phyloP scores from a whole-genome alignment of 2,329 filamentous ascomycete genomes.

The Microdochium trichocladiopsis region DNA sequence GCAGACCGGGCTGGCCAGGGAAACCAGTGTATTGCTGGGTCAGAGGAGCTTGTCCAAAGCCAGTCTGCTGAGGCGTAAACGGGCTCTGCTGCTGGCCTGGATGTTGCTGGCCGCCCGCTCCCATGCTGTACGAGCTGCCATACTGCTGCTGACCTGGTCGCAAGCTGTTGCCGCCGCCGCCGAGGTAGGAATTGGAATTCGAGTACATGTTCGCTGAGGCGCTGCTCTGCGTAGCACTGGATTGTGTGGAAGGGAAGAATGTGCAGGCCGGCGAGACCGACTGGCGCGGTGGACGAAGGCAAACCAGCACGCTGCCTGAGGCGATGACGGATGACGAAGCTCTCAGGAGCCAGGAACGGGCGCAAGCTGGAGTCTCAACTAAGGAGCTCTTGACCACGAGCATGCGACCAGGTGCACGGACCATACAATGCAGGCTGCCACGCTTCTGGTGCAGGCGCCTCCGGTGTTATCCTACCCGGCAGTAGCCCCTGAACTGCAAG shows the following conservation, averaged over 20 bases:
- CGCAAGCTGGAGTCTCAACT: background rate
- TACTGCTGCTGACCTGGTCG: slow-evolving; percentile 60
- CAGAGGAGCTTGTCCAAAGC: slow-evolving; percentile 47
- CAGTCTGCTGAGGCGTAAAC: slow-evolving; percentile 54
- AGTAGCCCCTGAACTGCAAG: background rate
- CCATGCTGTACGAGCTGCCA: slow-evolving; percentile 41
- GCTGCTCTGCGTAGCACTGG: background rate
- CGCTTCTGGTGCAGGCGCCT: background rate
- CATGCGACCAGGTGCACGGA: background rate
- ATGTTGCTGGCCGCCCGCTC: slow-evolving; percentile 24
- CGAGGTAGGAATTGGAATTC: slow-evolving; percentile 78
- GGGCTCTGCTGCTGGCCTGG: slow-evolving; percentile 41
- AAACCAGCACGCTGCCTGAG: background rate
- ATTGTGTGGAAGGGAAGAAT: background rate
- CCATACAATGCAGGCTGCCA: background rate
- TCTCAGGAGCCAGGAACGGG: background rate
- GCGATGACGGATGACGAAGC: slow-evolving; percentile 1
- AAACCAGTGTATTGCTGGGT: slow-evolving; percentile 57
- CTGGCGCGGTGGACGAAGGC: background rate
- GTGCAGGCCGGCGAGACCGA: background rate
- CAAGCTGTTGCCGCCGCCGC: slow-evolving; percentile 63
- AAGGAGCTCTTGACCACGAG: background rate
- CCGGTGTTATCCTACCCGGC: background rate
- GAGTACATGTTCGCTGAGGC: slow-evolving; percentile 64
- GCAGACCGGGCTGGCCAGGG: slow-evolving; percentile 43